Evolutionary conservation across 352 stramenopile species (phyloP).

Genomic region (Phytophthora melonis): DNA sequence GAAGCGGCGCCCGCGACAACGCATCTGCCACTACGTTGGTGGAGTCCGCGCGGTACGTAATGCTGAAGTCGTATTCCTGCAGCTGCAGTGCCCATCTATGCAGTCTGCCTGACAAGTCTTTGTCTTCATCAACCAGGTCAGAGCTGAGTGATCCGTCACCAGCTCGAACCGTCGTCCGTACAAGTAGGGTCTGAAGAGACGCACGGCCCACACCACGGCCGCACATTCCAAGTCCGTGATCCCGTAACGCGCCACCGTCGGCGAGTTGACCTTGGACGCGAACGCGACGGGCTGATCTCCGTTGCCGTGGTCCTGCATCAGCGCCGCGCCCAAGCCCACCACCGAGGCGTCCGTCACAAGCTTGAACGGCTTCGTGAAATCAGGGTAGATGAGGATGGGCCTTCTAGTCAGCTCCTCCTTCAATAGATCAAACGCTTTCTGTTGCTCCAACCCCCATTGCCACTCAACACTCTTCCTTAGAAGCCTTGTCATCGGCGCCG

Average conservation of each 20-base stretch:
- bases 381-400: too few relatives aligned
- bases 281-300: too few relatives aligned
- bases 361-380: too few relatives aligned
- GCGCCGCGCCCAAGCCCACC: too few relatives aligned
- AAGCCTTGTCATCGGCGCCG: background rate
- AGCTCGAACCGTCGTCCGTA: background rate
- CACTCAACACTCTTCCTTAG: background rate
- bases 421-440: background rate
- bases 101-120: background rate
- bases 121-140: conserved; percentile 1
- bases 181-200: background rate
- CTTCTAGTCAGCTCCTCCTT: too few relatives aligned
- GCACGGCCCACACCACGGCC: too few relatives aligned
- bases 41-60: conserved; percentile 1
- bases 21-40: conserved; percentile 34
- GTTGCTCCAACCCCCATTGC: background rate
- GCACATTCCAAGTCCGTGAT: too few relatives aligned
- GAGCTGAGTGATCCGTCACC: background rate
- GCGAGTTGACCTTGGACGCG: too few relatives aligned
- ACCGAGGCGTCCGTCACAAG: too few relatives aligned
- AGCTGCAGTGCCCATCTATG: conserved; percentile 4
- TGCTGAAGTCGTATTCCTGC: conserved; percentile 9
- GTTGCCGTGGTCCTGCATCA: too few relatives aligned
- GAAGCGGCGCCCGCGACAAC: conserved; percentile 25
- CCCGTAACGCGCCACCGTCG: too few relatives aligned